Percentiles rank a stretch among this genome's conserved stretches.
phyloP scores from a whole-genome alignment of 345 rosid species.

The Camelina sativa region DNA sequence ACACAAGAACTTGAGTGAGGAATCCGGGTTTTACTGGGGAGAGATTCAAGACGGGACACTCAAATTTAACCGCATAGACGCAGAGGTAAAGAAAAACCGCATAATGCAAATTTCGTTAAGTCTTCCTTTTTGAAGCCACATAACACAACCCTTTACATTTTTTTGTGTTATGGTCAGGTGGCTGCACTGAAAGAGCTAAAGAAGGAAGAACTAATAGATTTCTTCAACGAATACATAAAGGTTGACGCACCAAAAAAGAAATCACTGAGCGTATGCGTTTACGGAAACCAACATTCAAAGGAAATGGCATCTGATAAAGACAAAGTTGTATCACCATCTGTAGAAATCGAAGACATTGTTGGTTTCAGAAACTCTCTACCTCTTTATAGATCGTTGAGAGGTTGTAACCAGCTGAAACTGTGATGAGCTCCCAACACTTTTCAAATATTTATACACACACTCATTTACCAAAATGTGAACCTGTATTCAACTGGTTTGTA shows the following conservation, averaged over 20 bases:
- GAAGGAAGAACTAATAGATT: constrained; percentile 64
- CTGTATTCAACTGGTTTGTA: too few species aligned
- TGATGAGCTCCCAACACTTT: constrained; percentile 12
- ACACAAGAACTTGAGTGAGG: constrained; percentile 83
- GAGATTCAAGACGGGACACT: constrained; percentile 70
- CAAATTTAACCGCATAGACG: constrained; percentile 71
- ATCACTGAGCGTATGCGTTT: constrained; percentile 62
- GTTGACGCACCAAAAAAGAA: constrained; percentile 65
- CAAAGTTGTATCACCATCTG: constrained; percentile 27
- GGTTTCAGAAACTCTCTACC: constrained; percentile 76
- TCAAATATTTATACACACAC: constrained; percentile 1
- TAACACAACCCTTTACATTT: too few species aligned
- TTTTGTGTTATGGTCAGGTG: neutral
- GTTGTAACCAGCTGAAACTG: constrained; percentile 56
- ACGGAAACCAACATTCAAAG: constrained; percentile 60
- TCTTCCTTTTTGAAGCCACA: neutral
- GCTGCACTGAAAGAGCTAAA: constrained; percentile 63
- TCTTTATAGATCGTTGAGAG: constrained; percentile 78
- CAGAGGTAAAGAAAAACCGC: constrained; percentile 59
- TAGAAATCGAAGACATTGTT: constrained; percentile 60
- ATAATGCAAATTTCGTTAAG: too few species aligned
- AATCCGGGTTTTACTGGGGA: constrained; percentile 71
- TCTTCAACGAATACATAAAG: constrained; percentile 68
- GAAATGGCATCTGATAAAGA: constrained; percentile 54
- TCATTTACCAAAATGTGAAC: constrained; percentile 6